Conservation (phyloP, 2,329 filamentous ascomycete genomes). For the Diaporthe velutina region DNA sequence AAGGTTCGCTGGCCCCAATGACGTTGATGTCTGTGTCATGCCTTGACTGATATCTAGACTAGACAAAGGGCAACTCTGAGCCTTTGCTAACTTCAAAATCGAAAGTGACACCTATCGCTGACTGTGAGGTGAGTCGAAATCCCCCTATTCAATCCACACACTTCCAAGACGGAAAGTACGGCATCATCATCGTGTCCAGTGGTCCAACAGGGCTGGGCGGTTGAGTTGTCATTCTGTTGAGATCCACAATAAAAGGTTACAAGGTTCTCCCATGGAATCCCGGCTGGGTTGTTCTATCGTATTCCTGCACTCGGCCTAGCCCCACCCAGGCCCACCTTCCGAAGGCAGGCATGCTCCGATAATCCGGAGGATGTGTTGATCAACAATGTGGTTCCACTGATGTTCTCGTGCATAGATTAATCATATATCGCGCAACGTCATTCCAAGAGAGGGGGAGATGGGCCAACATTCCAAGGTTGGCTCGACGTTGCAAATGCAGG, state of each 20-base stretch:
- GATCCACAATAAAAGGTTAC: neutral
- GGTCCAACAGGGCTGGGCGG: neutral
- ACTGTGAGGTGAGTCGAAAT: too few species aligned
- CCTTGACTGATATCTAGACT: accelerated
- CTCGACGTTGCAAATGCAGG: neutral
- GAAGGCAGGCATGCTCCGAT: neutral
- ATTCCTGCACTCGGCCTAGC: neutral
- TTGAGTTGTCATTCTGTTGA: constrained; percentile 13
- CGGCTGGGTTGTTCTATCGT: neutral
- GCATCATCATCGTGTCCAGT: neutral
- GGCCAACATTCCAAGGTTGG: too few species aligned
- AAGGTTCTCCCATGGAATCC: constrained; percentile 3
- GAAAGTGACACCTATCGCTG: neutral
- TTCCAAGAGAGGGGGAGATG: neutral
- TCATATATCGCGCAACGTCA: neutral
- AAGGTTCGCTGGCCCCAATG: too few species aligned
- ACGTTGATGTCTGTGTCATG: neutral
- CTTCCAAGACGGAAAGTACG: neutral
- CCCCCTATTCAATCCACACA: neutral
- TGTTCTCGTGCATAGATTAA: neutral
- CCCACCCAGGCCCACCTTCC: neutral
- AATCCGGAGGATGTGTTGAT: constrained; percentile 16
- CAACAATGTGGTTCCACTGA: neutral
- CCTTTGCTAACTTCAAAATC: neutral
- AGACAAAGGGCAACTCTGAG: too few species aligned